Evolutionary conservation across 495 filamentous ascomycete species (phyloP), one percentile per base, ranked within the genome.

Genomic region (Penicillium daleae): DNA sequence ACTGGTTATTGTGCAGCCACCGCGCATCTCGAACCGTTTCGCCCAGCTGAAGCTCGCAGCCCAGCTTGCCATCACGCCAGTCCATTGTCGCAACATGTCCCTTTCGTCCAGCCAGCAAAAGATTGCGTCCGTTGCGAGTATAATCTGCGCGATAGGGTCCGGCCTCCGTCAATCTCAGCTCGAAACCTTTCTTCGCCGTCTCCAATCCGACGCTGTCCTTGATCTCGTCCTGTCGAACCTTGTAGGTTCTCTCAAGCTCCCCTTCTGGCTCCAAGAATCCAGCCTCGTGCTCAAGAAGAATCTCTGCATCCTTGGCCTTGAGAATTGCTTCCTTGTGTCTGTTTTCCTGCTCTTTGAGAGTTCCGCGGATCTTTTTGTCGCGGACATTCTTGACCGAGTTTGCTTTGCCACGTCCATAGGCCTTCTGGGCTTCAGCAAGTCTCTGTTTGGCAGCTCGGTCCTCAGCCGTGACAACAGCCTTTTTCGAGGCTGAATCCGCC

Each of bases 41-140:
- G 31, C 85, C 84, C 57, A 98, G 81, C 65, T 99, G 92, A 59
- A 98, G 69, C 74, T 99, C 95, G 68, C 91, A 97, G 4, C 90
- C 91, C 40, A 98, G 74, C 68, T 91, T 96, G 13, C 93, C 96
- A 60, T 90, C 87, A 61, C 95, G 84, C 95, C 95, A 99, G 76
- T 99, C 94, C 86, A 97, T 95, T 2, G 90, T 93, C 60, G 95
- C 93, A 67, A 99, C 81, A 89, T 99, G 95, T 17, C 95, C 95
- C 76, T 96, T 97, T 55, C 92, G 80, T 29, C 95, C 94, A 56
- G 90, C 93, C 51, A 99, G 76, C 39, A 99, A 77, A 29, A 99
- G 76, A 64, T 93, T 86, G 59, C 90, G 85, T 19, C 95, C 95
- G 70, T 96, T 97, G 33, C 92, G 82, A 10, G 91, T 92, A 74